These are phyloP conservation scores for Sistotremastrum niveocremeum DNA, from an alignment of 768 basidiomycete species.

Conservation along the genomic window DNA sequence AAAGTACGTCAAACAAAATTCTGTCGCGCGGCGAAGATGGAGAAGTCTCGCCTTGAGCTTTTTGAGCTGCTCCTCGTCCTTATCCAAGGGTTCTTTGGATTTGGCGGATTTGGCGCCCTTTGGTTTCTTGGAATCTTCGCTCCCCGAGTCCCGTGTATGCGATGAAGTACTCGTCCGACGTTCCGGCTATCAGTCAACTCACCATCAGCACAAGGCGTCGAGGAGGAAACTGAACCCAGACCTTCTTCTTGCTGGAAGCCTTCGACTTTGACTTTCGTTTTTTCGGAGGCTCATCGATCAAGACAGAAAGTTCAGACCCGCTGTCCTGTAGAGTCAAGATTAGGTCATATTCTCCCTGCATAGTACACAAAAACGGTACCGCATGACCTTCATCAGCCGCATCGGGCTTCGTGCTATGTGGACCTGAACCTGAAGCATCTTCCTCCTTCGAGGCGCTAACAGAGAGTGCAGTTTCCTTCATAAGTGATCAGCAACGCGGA, in stretches of 20 bases:
- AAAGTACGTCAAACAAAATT: neutral
- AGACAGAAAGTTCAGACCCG: slow-evolving; percentile 47
- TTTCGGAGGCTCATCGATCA: slow-evolving; percentile 40
- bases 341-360: neutral
- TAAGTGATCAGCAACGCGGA: too few relatives aligned
- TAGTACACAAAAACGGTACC: too few relatives aligned
- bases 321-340: slow-evolving; percentile 20
- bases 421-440: too few relatives aligned
- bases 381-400: too few relatives aligned
- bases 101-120: neutral
- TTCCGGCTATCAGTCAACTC: slow-evolving; percentile 11
- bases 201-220: neutral
- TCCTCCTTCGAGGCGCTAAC: too few relatives aligned
- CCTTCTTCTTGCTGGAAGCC: slow-evolving; percentile 10
- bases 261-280: slow-evolving; percentile 20
- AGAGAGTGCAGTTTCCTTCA: too few relatives aligned
- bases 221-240: neutral
- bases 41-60: slow-evolving; percentile 46
- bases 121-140: slow-evolving; percentile 5
- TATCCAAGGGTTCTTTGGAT: slow-evolving; percentile 18
- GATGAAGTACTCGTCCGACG: slow-evolving; percentile 16
- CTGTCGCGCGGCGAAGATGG: neutral
- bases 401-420: too few relatives aligned
- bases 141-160: slow-evolving; percentile 2
- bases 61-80: slow-evolving; percentile 65